phyloP scores from a whole-genome alignment of 257 asterid species.

The Thymus mandschuricus region DNA sequence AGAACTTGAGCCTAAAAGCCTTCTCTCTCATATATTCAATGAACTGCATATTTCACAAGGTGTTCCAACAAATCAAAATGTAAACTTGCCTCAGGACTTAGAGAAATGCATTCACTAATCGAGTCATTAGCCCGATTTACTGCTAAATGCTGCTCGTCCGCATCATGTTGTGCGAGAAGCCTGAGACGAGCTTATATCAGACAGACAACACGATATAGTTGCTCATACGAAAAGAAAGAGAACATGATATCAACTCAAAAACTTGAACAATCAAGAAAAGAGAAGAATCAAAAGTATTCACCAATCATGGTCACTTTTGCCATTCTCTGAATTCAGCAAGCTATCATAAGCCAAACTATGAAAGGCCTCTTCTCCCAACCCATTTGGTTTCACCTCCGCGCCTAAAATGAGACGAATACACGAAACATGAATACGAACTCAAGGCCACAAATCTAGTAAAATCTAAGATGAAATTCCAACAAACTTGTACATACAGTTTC shows the following conservation, averaged over 20 bases:
- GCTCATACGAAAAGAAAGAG: background rate
- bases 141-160: constrained; percentile 32
- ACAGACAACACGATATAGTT: background rate
- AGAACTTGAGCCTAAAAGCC: background rate
- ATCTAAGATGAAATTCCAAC: background rate
- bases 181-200: constrained; percentile 38
- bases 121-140: constrained; percentile 11
- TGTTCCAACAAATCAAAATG: background rate
- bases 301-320: constrained; percentile 62
- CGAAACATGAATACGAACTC: background rate
- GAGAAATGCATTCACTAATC: constrained; percentile 24
- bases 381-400: constrained; percentile 38
- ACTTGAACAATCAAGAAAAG: background rate
- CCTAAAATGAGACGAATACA: constrained; percentile 20
- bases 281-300: constrained; percentile 28
- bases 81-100: constrained; percentile 45
- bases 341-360: constrained; percentile 36
- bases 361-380: constrained; percentile 19
- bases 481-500: background rate
- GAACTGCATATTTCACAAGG: background rate
- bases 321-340: constrained; percentile 45
- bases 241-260: background rate
- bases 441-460: background rate
- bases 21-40: background rate
- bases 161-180: constrained; percentile 50